Conservation (phyloP, 768 basidiomycete species). For the Naematelia encephala region DNA sequence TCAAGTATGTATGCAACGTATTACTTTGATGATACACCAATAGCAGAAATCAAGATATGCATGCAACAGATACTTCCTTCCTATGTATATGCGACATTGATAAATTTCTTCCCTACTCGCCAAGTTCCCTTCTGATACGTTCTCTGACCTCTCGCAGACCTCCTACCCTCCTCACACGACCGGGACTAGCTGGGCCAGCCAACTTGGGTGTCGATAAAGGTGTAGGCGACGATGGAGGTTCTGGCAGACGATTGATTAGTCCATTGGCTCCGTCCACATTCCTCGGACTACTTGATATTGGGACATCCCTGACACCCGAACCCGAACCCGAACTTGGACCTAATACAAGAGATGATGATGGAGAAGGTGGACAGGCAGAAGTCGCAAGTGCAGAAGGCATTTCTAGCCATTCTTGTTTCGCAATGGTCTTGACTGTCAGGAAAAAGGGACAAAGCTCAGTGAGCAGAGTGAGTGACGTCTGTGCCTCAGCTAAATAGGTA, state of each 20-base stretch:
- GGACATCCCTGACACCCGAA: neutral
- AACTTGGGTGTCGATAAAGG: constrained; percentile 5
- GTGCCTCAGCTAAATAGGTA: constrained; percentile 43
- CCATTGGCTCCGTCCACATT: neutral
- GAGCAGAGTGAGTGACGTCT: constrained; percentile 44
- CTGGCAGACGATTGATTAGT: neutral
- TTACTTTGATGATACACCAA: no score
- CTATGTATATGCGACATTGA: no score
- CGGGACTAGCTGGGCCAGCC: constrained; percentile 45
- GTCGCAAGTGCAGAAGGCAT: constrained; percentile 35
- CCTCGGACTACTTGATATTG: neutral
- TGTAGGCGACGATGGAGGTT: constrained; percentile 1
- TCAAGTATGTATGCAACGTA: no score
- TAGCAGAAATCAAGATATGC: neutral
- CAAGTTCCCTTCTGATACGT: constrained; percentile 47
- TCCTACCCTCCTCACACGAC: constrained; percentile 34
- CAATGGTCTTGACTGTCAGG: constrained; percentile 36
- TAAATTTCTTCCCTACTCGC: constrained; percentile 28
- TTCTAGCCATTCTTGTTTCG: constrained; percentile 47
- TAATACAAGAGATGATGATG: neutral
- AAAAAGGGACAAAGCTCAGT: constrained; percentile 50
- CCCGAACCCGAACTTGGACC: neutral
- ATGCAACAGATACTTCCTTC: neutral
- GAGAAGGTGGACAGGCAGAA: neutral
- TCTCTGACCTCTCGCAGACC: constrained; percentile 51